Conservation (phyloP, 2,329 filamentous ascomycete genomes). For the Cyphellophora attinorum region DNA sequence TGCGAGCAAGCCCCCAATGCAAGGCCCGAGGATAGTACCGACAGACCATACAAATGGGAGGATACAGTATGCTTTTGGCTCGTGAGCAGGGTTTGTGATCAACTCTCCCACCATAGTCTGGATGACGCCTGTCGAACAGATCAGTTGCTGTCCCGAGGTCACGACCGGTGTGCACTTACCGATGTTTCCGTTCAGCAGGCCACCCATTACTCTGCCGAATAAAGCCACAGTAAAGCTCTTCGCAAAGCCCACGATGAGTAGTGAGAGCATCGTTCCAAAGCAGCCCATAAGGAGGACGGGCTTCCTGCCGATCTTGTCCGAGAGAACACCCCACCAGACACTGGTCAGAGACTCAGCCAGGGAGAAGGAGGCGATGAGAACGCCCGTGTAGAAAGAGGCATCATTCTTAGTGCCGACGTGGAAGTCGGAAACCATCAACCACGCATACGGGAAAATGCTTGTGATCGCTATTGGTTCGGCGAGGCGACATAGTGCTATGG, state of each 20-base stretch:
- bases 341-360: slow-evolving; percentile 74
- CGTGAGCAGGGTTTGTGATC: slow-evolving; percentile 72
- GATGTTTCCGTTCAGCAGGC: slow-evolving; percentile 82
- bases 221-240: slow-evolving; percentile 78
- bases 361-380: slow-evolving; percentile 79
- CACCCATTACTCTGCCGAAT: slow-evolving; percentile 64
- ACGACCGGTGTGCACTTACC: slow-evolving; percentile 7
- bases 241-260: slow-evolving; percentile 74
- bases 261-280: slow-evolving; percentile 69
- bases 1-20: slow-evolving; percentile 78
- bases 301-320: slow-evolving; percentile 74
- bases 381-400: slow-evolving; percentile 79
- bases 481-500: slow-evolving; percentile 78
- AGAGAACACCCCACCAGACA: slow-evolving; percentile 79
- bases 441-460: slow-evolving; percentile 87
- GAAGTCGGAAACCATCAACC: slow-evolving; percentile 70
- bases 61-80: slow-evolving; percentile 77
- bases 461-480: slow-evolving; percentile 89
- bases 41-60: slow-evolving; percentile 95
- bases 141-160: neutral
- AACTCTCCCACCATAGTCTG: slow-evolving; percentile 90
- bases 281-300: slow-evolving; percentile 76
- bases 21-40: slow-evolving; percentile 79
- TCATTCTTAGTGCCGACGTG: slow-evolving; percentile 60
- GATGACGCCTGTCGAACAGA: slow-evolving; percentile 53